phyloP scores from a whole-genome alignment of 140 eudicot species.

The Bidens hawaiensis region DNA sequence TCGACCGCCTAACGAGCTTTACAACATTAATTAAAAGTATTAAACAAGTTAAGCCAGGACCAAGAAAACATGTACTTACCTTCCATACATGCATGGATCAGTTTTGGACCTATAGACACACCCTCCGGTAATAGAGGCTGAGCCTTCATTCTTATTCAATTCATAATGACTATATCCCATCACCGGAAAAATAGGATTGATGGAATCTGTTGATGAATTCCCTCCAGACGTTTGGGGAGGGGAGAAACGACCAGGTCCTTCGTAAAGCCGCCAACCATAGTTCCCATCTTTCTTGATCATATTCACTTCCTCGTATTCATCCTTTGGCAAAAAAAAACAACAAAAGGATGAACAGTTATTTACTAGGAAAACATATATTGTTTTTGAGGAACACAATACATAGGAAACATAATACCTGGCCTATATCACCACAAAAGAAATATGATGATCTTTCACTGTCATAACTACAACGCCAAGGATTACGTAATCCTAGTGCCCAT shows the following conservation, averaged over 20 bases:
- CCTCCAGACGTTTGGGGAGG: slow-evolving; percentile 50
- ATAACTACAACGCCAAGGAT: slow-evolving; percentile 88
- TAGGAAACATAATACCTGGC: slow-evolving; percentile 67
- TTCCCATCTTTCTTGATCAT: slow-evolving; percentile 62
- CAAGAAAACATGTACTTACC: slow-evolving; percentile 29
- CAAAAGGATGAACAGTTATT: background rate
- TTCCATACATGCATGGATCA: slow-evolving; percentile 85
- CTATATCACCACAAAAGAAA: slow-evolving; percentile 66
- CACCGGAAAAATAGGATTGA: slow-evolving; percentile 51
- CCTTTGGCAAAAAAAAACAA: slow-evolving; percentile 20
- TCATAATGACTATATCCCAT: slow-evolving; percentile 70
- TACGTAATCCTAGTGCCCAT: slow-evolving; percentile 76
- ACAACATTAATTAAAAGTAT: no score
- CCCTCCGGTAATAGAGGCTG: slow-evolving; percentile 85
- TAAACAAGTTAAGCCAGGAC: background rate
- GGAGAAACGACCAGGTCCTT: slow-evolving; percentile 39
- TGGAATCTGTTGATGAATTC: slow-evolving; percentile 40
- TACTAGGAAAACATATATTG: background rate
- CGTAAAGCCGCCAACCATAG: slow-evolving; percentile 80
- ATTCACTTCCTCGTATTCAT: slow-evolving; percentile 69
- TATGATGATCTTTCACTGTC: slow-evolving; percentile 76
- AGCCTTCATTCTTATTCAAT: slow-evolving; percentile 53
- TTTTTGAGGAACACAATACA: background rate
- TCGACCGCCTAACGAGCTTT: no score
- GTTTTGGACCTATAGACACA: slow-evolving; percentile 57